Evolutionary conservation across 1,284 basidiomycete species (phyloP).

Genomic region (Bondarzewia mesenterica): DNA sequence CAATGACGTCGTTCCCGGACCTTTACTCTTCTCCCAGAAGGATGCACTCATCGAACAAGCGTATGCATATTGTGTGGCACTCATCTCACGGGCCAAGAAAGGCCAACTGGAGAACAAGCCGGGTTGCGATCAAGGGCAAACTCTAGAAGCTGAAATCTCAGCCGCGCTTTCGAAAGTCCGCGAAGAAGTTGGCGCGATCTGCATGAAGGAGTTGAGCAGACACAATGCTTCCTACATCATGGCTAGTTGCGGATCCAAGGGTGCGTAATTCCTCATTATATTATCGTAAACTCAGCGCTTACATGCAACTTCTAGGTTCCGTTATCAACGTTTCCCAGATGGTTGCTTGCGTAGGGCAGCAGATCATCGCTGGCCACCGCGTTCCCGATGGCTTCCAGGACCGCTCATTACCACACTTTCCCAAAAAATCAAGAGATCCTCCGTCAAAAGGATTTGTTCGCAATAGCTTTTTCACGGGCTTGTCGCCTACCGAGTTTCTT

Average conservation of each 20-base stretch:
- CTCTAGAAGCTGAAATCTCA: constrained; percentile 92
- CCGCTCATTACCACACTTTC: constrained; percentile 96
- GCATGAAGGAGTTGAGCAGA: constrained; percentile 94
- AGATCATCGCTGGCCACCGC: constrained; percentile 97
- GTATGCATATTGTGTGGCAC: constrained; percentile 81
- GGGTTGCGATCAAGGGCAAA: constrained; percentile 95
- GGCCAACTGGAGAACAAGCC: constrained; percentile 94
- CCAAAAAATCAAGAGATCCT: constrained; percentile 94
- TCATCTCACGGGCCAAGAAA: constrained; percentile 86
- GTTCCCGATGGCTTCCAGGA: constrained; percentile 99
- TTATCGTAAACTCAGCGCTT: not conserved
- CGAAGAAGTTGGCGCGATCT: constrained; percentile 94
- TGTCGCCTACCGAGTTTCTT: constrained; percentile 94
- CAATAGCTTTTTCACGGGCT: constrained; percentile 93
- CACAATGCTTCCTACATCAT: constrained; percentile 98
- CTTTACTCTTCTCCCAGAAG: constrained; percentile 74
- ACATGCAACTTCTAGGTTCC: constrained; percentile 56
- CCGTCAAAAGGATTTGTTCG: constrained; percentile 98
- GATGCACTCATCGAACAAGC: constrained; percentile 84
- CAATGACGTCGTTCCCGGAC: constrained; percentile 97
- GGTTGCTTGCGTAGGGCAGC: constrained; percentile 99
- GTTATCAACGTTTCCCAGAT: constrained; percentile 99
- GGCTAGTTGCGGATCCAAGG: constrained; percentile 99
- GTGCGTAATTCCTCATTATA: constrained; percentile 28
- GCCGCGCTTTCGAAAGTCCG: constrained; percentile 91